These are phyloP conservation scores for Boletus pseudo-olivaceus DNA, from an alignment of 768 basidiomycete species.

Conservation along the genomic window DNA sequence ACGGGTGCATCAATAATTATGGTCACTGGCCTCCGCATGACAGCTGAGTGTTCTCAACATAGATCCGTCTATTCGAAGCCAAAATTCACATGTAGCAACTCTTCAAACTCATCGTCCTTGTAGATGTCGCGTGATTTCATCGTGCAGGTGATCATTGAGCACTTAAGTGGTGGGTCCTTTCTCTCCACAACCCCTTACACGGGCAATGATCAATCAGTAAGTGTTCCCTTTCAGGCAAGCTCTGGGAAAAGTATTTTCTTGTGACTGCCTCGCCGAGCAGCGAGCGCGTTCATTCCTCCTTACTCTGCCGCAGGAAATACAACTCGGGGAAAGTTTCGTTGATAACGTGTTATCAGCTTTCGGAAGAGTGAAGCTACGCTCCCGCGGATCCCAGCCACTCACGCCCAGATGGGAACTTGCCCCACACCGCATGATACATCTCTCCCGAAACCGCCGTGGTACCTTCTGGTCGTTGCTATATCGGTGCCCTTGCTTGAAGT, in stretches of 20 bases:
- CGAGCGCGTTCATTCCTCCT: neutral
- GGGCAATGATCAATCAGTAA: neutral
- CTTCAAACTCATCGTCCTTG: neutral
- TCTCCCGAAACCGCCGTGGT: neutral
- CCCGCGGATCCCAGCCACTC: neutral
- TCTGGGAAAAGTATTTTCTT: neutral
- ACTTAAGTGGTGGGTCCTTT: neutral
- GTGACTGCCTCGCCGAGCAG: neutral
- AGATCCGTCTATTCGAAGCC: slow-evolving; percentile 2
- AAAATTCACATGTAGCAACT: neutral
- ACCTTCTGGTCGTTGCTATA: neutral
- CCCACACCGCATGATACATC: slow-evolving; percentile 5
- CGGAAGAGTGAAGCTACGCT: neutral
- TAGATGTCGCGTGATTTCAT: neutral
- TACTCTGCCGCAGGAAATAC: neutral
- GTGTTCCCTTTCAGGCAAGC: neutral
- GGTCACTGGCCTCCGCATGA: neutral
- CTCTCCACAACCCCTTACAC: neutral
- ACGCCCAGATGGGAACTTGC: neutral
- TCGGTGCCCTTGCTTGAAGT: neutral
- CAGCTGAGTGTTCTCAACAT: neutral
- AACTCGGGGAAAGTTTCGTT: neutral
- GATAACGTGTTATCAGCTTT: neutral
- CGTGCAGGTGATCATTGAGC: neutral
- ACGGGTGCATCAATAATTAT: neutral